Evolutionary conservation across 2,329 filamentous ascomycete genomes (phyloP).

Genomic region (Sclerotinia trifoliorum): DNA sequence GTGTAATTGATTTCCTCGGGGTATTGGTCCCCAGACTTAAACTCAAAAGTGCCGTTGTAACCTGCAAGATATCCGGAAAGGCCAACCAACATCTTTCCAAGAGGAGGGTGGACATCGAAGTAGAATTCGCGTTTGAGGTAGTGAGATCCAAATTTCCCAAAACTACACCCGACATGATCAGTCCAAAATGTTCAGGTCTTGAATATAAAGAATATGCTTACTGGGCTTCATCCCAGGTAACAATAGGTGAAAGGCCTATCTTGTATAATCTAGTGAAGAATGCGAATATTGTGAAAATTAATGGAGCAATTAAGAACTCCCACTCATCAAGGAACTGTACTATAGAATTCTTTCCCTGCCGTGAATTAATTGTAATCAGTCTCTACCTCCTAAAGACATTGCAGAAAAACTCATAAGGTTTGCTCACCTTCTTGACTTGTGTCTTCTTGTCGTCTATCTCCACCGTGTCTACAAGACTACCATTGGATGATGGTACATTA

Average conservation of each 20-base stretch:
- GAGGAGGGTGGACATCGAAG: slow-evolving; percentile 92
- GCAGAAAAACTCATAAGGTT: not conserved
- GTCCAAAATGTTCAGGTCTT: slow-evolving; percentile 38
- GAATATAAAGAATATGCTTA: slow-evolving; percentile 46
- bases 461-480: slow-evolving; percentile 39
- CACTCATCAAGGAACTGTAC: slow-evolving; percentile 62
- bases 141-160: slow-evolving; percentile 97
- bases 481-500: slow-evolving; percentile 47
- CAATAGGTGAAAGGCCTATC: slow-evolving; percentile 69
- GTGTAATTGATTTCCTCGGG: slow-evolving; percentile 93
- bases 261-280: slow-evolving; percentile 68
- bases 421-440: slow-evolving; percentile 53
- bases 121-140: slow-evolving; percentile 99
- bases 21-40: slow-evolving; percentile 97
- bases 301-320: slow-evolving; percentile 60
- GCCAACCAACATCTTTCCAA: slow-evolving; percentile 98
- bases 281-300: slow-evolving; percentile 60
- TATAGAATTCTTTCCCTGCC: slow-evolving; percentile 52
- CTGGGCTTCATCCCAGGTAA: slow-evolving; percentile 77
- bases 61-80: slow-evolving; percentile 93
- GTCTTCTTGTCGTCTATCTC: slow-evolving; percentile 61
- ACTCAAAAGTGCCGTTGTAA: slow-evolving; percentile 99
- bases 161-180: slow-evolving; percentile 50
- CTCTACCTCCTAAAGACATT: slow-evolving; percentile 7
- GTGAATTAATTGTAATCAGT: slow-evolving; percentile 31